Conservation (phyloP, 257 asterid genomes). For the Mentha longifolia region DNA sequence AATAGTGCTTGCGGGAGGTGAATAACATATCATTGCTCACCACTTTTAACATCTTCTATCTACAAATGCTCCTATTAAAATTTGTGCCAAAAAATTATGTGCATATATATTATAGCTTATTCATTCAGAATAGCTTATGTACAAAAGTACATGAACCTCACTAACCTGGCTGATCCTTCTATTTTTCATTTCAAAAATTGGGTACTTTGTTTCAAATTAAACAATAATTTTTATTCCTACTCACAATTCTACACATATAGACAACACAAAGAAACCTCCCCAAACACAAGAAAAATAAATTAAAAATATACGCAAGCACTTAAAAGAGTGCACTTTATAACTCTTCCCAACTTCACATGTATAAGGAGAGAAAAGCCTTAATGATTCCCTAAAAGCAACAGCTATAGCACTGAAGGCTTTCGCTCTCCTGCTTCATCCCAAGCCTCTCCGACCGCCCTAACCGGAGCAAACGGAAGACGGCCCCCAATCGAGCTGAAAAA, state of each 20-base stretch:
- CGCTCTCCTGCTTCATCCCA: constrained; percentile 66
- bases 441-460: constrained; percentile 36
- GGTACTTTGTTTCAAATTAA: too few relatives aligned
- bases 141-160: too few relatives aligned
- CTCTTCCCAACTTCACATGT: constrained; percentile 17
- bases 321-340: not conserved
- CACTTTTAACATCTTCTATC: too few relatives aligned
- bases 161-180: too few relatives aligned
- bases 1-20: too few relatives aligned
- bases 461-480: constrained; percentile 38
- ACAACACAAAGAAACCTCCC: constrained; percentile 1
- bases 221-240: not conserved
- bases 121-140: too few relatives aligned
- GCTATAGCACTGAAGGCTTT: constrained; percentile 64
- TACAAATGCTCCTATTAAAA: too few relatives aligned
- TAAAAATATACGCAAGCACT: not conserved
- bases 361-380: not conserved
- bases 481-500: constrained; percentile 52
- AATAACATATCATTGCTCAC: too few relatives aligned
- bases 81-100: too few relatives aligned
- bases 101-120: too few relatives aligned
- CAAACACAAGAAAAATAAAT: not conserved
- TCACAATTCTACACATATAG: not conserved
- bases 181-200: too few relatives aligned
- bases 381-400: not conserved